These are phyloP conservation scores for Pelargonium exstipulatum DNA, from an alignment of 441 rosid species.

Conservation along the genomic window DNA sequence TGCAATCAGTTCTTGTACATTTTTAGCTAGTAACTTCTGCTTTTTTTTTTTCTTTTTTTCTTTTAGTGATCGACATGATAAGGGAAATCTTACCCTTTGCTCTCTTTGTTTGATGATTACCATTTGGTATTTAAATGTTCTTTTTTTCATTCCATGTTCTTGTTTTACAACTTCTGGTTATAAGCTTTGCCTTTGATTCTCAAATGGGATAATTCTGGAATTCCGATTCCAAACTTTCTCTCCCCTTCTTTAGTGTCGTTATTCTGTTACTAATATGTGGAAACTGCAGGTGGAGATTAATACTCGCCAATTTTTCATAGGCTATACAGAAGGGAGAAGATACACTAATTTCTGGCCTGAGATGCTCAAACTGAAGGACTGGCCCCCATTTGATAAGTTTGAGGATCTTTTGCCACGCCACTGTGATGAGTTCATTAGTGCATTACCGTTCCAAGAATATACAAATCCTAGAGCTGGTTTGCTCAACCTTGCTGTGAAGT, in stretches of 20 bases:
- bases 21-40: too few species aligned
- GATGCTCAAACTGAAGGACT: slow-evolving; percentile 92
- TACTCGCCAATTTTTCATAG: slow-evolving; percentile 63
- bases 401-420: slow-evolving; percentile 88
- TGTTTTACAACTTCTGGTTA: too few species aligned
- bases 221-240: too few species aligned
- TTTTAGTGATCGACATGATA: too few species aligned
- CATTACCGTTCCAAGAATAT: slow-evolving; percentile 79
- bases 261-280: slow-evolving; percentile 15
- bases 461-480: slow-evolving; percentile 72
- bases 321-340: slow-evolving; percentile 65
- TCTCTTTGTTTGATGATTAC: too few species aligned
- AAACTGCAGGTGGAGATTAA: slow-evolving; percentile 60
- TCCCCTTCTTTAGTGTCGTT: neutral
- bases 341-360: slow-evolving; percentile 84
- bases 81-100: too few species aligned
- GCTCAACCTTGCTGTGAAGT: slow-evolving; percentile 72
- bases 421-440: slow-evolving; percentile 76
- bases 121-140: too few species aligned
- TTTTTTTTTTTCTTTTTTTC: too few species aligned
- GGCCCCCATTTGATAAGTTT: slow-evolving; percentile 92
- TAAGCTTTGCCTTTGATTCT: too few species aligned
- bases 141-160: too few species aligned
- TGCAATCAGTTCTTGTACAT: neutral
- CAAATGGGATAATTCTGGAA: too few species aligned